phyloP scores from a whole-genome alignment of 2,329 filamentous ascomycete genomes.

The Tolypocladium sp. region DNA sequence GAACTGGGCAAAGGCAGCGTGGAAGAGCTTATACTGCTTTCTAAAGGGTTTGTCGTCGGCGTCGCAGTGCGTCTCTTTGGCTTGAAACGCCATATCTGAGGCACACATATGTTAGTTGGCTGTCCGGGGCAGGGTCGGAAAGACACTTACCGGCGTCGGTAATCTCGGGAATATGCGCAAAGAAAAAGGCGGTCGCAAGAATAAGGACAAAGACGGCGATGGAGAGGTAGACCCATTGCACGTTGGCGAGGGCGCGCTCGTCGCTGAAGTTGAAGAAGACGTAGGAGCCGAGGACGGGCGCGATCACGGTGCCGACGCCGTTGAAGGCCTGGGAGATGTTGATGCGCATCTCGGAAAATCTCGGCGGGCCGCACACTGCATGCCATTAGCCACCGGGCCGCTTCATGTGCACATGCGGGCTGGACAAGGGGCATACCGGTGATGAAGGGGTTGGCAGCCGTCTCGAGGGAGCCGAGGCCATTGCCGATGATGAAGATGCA shows the following conservation, averaged over 20 bases:
- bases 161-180: slow-evolving; percentile 62
- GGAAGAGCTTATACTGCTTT: slow-evolving; percentile 68
- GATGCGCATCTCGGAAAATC: slow-evolving; percentile 64
- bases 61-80: slow-evolving; percentile 40
- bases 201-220: slow-evolving; percentile 63
- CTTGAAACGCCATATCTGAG: slow-evolving; percentile 56
- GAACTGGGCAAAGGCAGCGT: slow-evolving; percentile 68
- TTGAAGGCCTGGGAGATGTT: slow-evolving; percentile 72
- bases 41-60: slow-evolving; percentile 52
- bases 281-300: slow-evolving; percentile 62
- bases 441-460: slow-evolving; percentile 68
- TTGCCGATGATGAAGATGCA: slow-evolving; percentile 67
- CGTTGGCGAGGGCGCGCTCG: slow-evolving; percentile 49
- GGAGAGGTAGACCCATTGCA: slow-evolving; percentile 69
- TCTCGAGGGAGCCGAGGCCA: slow-evolving; percentile 66
- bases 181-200: slow-evolving; percentile 57
- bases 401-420: not conserved
- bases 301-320: slow-evolving; percentile 63
- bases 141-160: slow-evolving; percentile 35
- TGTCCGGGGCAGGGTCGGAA: no score
- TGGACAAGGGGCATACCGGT: slow-evolving; percentile 27
- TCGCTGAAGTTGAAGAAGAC: slow-evolving; percentile 61
- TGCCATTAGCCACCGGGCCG: not conserved
- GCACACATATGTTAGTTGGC: slow-evolving; percentile 2
- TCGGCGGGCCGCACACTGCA: slow-evolving; percentile 47